Conservation (phyloP, 2,329 filamentous ascomycete species). For the Blumeria graminis region DNA sequence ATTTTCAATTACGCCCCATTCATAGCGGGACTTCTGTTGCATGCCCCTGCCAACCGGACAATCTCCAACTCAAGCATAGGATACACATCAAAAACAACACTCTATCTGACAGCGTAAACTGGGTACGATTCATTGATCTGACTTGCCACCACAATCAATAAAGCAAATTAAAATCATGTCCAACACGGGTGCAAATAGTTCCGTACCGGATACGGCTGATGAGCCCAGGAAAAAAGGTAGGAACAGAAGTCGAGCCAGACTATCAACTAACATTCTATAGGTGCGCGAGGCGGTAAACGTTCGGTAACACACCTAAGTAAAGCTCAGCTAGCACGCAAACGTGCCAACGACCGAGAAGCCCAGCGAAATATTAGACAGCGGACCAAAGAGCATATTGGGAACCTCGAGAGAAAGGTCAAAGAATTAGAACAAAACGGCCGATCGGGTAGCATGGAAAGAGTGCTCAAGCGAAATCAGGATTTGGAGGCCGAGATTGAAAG, state of each 20-base stretch:
- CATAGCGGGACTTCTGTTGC: background rate
- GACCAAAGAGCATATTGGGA: conserved; percentile 56
- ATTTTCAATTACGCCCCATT: conserved; percentile 2
- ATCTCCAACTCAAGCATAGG: background rate
- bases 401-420: conserved; percentile 13
- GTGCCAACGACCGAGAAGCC: conserved; percentile 75
- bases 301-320: conserved; percentile 74
- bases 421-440: conserved; percentile 7
- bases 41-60: background rate
- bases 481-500: conserved; percentile 12
- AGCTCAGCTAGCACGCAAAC: conserved; percentile 69
- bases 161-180: conserved; percentile 4
- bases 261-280: conserved; percentile 3
- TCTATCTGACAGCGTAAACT: background rate
- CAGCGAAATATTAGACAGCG: conserved; percentile 71
- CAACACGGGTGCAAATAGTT: conserved; percentile 5
- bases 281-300: conserved; percentile 28
- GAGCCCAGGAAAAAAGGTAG: conserved; percentile 7
- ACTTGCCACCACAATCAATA: background rate
- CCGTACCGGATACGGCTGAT: conserved; percentile 4
- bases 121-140: background rate
- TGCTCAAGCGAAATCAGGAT: conserved; percentile 13
- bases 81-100: background rate
- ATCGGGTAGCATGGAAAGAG: conserved; percentile 21
- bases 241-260: background rate